A percentile compares a stretch with the other conserved stretches of the same genome.
These are phyloP conservation scores for Reticulascus tulasneorum DNA, from an alignment of 2,329 filamentous ascomycete species.

Conservation along the genomic window DNA sequence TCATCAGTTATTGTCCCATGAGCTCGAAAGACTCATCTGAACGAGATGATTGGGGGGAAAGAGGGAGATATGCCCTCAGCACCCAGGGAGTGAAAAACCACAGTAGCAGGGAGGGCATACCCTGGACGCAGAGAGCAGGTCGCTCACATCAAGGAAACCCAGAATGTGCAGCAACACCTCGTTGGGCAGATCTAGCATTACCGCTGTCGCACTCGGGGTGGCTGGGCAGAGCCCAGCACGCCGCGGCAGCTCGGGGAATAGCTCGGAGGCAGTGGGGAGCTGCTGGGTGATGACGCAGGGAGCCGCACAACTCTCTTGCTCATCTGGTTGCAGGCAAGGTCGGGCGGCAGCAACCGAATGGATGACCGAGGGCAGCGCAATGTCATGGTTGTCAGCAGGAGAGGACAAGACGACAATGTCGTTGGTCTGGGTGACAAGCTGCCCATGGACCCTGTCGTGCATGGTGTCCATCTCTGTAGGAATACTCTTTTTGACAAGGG, in stretches of 20 bases:
- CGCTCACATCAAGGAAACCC: constrained; percentile 52
- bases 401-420: constrained; percentile 21
- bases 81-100: background rate
- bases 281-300: constrained; percentile 2
- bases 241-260: too few relatives aligned
- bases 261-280: background rate
- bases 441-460: constrained; percentile 22
- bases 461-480: constrained; percentile 11
- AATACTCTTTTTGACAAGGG: too few relatives aligned
- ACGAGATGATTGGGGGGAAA: background rate
- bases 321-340: constrained; percentile 11
- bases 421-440: constrained; percentile 29
- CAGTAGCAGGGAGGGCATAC: constrained; percentile 33
- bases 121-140: constrained; percentile 52
- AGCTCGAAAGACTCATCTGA: constrained; percentile 1
- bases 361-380: constrained; percentile 17
- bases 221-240: too few relatives aligned
- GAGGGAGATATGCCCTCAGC: background rate
- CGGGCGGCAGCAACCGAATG: constrained; percentile 25
- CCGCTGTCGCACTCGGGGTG: constrained; percentile 3
- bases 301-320: too few relatives aligned
- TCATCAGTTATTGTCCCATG: too few relatives aligned
- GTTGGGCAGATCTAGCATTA: constrained; percentile 40
- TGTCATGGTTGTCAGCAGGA: constrained; percentile 7
- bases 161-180: constrained; percentile 55